Evolutionary conservation across 2,329 filamentous ascomycete genomes (phyloP).

Genomic region (Botryotinia calthae): DNA sequence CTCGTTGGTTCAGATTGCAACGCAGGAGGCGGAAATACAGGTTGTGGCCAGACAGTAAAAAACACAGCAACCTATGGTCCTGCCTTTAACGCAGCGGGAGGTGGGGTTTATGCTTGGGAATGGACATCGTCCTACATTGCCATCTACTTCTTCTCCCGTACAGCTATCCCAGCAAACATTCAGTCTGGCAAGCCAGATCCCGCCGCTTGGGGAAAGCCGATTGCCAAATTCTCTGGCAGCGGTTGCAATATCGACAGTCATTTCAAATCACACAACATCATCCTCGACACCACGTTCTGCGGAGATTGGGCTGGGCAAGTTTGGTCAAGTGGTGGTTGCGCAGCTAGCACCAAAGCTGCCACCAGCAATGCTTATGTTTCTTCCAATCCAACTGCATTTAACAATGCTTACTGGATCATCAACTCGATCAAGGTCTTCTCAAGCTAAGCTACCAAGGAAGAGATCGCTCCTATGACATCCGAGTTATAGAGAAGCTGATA

Average conservation of each 20-base stretch:
- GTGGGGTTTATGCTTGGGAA: conserved; percentile 71
- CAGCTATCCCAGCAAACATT: conserved; percentile 62
- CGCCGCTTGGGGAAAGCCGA: conserved; percentile 63
- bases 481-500: neutral
- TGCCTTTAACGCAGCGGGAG: conserved; percentile 67
- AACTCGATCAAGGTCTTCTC: conserved; percentile 46
- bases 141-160: conserved; percentile 78
- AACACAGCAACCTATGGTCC: conserved; percentile 59
- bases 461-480: neutral
- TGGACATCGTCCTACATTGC: conserved; percentile 72
- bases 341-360: conserved; percentile 48
- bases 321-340: conserved; percentile 61
- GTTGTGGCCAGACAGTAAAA: conserved; percentile 56
- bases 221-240: conserved; percentile 65
- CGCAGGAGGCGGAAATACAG: conserved; percentile 47
- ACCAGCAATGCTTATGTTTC: conserved; percentile 72
- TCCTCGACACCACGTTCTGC: conserved; percentile 83
- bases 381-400: conserved; percentile 66
- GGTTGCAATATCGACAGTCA: conserved; percentile 68
- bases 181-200: conserved; percentile 56
- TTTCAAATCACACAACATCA: conserved; percentile 72
- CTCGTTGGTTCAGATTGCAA: conserved; percentile 57
- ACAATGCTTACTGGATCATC: conserved; percentile 74
- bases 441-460: conserved; percentile 22
- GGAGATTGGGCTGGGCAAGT: conserved; percentile 77